Evolutionary conservation across 257 asterid genomes (phyloP), one percentile per base, ranked within the genome.

Genomic region (Marsdenia floribunda): DNA sequence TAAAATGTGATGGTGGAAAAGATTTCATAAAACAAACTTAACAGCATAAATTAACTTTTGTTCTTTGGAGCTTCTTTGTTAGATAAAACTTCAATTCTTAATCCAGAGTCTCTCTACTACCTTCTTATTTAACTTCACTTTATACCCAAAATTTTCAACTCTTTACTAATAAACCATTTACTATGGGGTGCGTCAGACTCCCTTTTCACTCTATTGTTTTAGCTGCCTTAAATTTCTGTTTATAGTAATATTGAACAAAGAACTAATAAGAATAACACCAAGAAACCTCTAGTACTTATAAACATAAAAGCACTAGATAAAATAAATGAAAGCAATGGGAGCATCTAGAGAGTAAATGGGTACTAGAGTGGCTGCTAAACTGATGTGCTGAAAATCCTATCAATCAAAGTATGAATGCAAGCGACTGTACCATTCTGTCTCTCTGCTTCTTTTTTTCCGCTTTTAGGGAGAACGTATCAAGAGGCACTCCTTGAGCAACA

Each of bases 361-460:
- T 44, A 44, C 37, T n/a, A 22, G 26, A 68, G 3, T n/a, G 21
- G 24, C 72, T 68, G 38, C 53, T 14, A 9, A 8, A 1, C 35
- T 52, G 47, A 24, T 53, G 33, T 2, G 18, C 21, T 22, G 1
- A n/a, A 19, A 44, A 29, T 40, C 24, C 60, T 5, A 47, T 40
- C 3, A 53, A 12, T 16, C 13, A n/a, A 59, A 57, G 46, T 47
- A 71, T 66, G 19, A 37, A 22, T 54, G 47, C 15, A 24, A 12
- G 52, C 24, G 26, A 77, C 35, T 22, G 15, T 24, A 90, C 95
- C 95, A 86, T 87, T 81, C 96, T 82, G 47, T 92, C 99, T 82
- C 79, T 84, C 79, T 89, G 97, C 78, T 91, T 80, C 82, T 81
- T 89, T 81, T 90, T 93, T 83, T 93, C 96, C 1, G 98, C 87